phyloP scores from a whole-genome alignment of 352 stramenopile species.

The Aphanomyces astaci region DNA sequence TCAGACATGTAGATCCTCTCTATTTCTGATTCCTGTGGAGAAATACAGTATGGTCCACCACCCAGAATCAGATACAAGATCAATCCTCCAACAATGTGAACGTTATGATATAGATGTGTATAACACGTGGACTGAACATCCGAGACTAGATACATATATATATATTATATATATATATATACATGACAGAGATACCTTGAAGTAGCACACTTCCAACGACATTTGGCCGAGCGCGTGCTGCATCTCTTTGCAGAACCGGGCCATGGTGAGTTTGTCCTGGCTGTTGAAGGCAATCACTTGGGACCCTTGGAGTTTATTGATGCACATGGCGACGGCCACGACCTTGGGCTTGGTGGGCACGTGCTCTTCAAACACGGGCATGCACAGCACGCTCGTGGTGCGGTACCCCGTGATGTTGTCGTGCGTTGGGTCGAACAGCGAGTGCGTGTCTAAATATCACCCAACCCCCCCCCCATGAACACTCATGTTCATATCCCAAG shows the following conservation, averaged over 20 bases:
- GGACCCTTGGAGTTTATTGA: slow-evolving; percentile 71
- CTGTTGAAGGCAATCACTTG: slow-evolving; percentile 44
- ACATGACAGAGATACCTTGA: slow-evolving; percentile 52
- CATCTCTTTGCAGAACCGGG: slow-evolving; percentile 54
- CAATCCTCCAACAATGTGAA: too few species aligned
- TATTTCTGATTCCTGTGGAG: too few species aligned
- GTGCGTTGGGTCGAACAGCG: slow-evolving; percentile 48
- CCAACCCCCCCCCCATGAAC: too few species aligned
- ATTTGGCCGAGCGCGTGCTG: slow-evolving; percentile 53
- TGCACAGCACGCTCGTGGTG: slow-evolving; percentile 53
- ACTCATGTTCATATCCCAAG: background rate
- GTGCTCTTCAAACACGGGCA: slow-evolving; percentile 63
- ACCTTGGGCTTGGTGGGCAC: slow-evolving; percentile 49
- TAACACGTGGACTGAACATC: too few species aligned
- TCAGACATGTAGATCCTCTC: too few species aligned
- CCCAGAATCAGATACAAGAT: too few species aligned
- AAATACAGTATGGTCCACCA: too few species aligned
- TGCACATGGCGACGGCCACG: slow-evolving; percentile 63
- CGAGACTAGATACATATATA: too few species aligned
- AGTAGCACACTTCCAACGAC: slow-evolving; percentile 61
- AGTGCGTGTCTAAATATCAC: slow-evolving; percentile 43
- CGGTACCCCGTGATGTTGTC: slow-evolving; percentile 62
- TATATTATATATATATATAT: too few species aligned
- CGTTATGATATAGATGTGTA: too few species aligned
- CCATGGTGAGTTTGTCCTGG: slow-evolving; percentile 39